Base-by-base conservation (phyloP, 2,329 filamentous ascomycete species). In the Sarocladium strictum region DNA sequence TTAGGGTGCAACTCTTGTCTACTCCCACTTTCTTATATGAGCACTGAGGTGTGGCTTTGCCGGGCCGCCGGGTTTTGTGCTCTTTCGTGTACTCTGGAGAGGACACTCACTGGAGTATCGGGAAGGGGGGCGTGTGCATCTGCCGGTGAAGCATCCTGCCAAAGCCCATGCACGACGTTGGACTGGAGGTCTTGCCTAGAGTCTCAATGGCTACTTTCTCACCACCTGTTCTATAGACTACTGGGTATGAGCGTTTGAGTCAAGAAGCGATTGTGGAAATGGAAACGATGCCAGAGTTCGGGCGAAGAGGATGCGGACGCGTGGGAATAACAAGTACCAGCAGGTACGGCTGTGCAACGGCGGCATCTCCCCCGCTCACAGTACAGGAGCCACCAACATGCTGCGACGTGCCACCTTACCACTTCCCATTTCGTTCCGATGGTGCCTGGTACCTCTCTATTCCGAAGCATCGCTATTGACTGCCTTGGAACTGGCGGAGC, bases 61-160 rank as follows among this genome's bases (percentile, higher is more conserved):
- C 47, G 47, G 47, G 47, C 47, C 47, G 47, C 27, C 47, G 47
- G 47, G 47, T 51, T 51, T n/a, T n/a, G n/a, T n/a, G n/a, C n/a
- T n/a, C n/a, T n/a, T n/a, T n/a, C n/a, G n/a, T 24, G 29, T 33
- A n/a, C 43, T 27, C 21, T 43, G 21, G 4, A 43, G 7, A 9
- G 19, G 9, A 19, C 7, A 32, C 12, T 6, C 7, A 6, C 12
- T 32, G 29, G 35, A 38, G 10, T 29, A 17, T 35, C 29, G 27
- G 47, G 47, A 51, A 51, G 23, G 43, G 40, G 43, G 43, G 43
- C 23, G 43, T 47, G 43, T 47, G 23, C 43, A 47, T 47, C 12
- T 47, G 21, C 43, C 23, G 24, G 43, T 47, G 43, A 47, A 17
- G 23, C 29, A 17, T 11, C 15, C 43, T 43, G 17, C 40, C 17